Evolutionary conservation across 345 rosid species (phyloP).

Genomic region (Fremontodendron californicum): DNA sequence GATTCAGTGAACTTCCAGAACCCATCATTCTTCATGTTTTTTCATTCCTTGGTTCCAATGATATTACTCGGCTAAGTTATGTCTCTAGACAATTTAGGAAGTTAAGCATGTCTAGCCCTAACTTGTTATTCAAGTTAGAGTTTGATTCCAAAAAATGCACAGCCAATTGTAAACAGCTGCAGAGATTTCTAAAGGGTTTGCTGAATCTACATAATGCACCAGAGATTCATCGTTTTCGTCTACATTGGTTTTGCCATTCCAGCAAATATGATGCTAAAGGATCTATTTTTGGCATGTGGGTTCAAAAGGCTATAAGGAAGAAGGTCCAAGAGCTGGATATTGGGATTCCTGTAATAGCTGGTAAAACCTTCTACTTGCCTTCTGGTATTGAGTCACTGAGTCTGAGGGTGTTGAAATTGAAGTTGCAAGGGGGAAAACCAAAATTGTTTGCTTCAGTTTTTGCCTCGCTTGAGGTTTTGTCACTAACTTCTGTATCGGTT

Average conservation of each 20-base stretch:
- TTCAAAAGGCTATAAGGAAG: neutral
- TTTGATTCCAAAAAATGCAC: neutral
- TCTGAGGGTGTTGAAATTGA: neutral
- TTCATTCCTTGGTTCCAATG: neutral
- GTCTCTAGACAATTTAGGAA: neutral
- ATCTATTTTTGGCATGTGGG: neutral
- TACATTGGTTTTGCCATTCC: neutral
- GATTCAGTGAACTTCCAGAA: neutral
- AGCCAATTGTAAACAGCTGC: neutral
- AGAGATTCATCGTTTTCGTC: neutral
- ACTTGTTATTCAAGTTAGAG: neutral
- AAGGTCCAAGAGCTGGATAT: constrained; percentile 4
- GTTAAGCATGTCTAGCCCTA: neutral
- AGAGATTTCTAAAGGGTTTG: neutral
- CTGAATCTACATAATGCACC: neutral
- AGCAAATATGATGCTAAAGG: neutral
- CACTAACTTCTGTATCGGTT: neutral
- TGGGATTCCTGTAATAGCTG: neutral
- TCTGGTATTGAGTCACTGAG: neutral
- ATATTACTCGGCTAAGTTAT: neutral
- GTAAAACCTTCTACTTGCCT: neutral
- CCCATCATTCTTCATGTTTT: neutral
- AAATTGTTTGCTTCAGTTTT: neutral
- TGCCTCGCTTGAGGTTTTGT: neutral
- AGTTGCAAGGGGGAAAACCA: neutral